These are phyloP conservation scores for Daldinia caldariorum DNA, from an alignment of 495 filamentous ascomycete genomes.

Conservation along the genomic window DNA sequence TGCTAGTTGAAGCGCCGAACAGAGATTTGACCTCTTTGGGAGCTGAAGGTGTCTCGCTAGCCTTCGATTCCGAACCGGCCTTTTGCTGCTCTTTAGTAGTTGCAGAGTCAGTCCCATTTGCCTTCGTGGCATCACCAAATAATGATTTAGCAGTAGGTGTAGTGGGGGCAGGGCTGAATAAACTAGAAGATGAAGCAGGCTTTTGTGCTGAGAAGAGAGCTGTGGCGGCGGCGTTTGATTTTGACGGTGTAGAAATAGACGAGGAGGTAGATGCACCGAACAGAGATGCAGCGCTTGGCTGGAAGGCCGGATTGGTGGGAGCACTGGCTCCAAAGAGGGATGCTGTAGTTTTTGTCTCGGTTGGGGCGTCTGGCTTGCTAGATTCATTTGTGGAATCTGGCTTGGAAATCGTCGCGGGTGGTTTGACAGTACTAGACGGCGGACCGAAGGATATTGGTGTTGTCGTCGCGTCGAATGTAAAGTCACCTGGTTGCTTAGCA, in stretches of 20 bases:
- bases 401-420: constrained; percentile 15
- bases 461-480: constrained; percentile 47
- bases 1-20: constrained; percentile 44
- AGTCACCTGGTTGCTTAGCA: constrained; percentile 46
- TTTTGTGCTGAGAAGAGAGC: constrained; percentile 30
- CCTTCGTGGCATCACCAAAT: constrained; percentile 47
- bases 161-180: constrained; percentile 35
- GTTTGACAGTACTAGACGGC: constrained; percentile 18
- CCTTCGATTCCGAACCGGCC: constrained; percentile 19
- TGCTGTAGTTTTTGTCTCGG: constrained; percentile 22
- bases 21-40: constrained; percentile 26
- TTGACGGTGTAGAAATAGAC: constrained; percentile 12
- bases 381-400: constrained; percentile 11
- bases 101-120: constrained; percentile 36
- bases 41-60: constrained; percentile 38
- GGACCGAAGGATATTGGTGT: constrained; percentile 45
- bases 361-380: constrained; percentile 10
- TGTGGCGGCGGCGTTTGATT: constrained; percentile 22
- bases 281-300: constrained; percentile 21
- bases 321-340: constrained; percentile 33
- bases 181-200: constrained; percentile 18
- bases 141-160: constrained; percentile 8
- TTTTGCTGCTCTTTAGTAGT: constrained; percentile 41
- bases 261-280: constrained; percentile 28
- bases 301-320: constrained; percentile 23